phyloP scores from a whole-genome alignment of 2,329 filamentous ascomycete genomes.

The Amylocarpus encephaloides region DNA sequence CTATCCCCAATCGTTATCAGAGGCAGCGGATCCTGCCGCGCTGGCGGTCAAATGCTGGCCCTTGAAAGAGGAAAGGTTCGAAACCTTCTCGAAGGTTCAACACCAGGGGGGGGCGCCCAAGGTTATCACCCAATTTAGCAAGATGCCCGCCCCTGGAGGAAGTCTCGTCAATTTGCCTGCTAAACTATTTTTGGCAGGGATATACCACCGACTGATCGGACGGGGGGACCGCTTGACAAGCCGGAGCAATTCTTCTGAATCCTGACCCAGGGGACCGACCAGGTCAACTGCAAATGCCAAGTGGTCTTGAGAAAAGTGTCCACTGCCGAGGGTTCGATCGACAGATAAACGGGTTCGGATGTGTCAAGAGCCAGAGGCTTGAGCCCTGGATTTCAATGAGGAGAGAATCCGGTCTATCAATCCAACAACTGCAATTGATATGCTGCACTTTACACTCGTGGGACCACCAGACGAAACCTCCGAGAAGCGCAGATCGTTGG shows the following conservation, averaged over 20 bases:
- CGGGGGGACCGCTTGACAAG: neutral
- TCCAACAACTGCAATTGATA: no score
- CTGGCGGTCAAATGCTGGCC: neutral
- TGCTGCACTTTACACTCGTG: no score
- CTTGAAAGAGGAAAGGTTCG: constrained; percentile 10
- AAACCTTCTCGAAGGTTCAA: constrained; percentile 30
- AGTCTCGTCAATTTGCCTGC: no score
- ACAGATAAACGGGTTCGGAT: neutral
- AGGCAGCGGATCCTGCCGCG: constrained; percentile 15
- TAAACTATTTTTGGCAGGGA: neutral
- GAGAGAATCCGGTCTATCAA: neutral
- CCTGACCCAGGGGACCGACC: neutral
- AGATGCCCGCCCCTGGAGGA: constrained; percentile 6
- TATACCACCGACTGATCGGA: neutral
- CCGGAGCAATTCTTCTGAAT: neutral
- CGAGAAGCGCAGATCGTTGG: no score
- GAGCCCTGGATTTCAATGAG: neutral
- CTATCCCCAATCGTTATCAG: constrained; percentile 3
- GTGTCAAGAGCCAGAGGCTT: neutral
- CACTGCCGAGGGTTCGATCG: constrained; percentile 1
- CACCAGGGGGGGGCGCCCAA: constrained; percentile 20
- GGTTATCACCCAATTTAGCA: constrained; percentile 10
- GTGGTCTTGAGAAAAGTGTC: neutral
- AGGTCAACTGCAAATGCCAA: neutral
- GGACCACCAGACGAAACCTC: no score